Evolutionary conservation across 2,329 filamentous ascomycete species (phyloP).

Genomic region (Aspergillus aculeatinus): DNA sequence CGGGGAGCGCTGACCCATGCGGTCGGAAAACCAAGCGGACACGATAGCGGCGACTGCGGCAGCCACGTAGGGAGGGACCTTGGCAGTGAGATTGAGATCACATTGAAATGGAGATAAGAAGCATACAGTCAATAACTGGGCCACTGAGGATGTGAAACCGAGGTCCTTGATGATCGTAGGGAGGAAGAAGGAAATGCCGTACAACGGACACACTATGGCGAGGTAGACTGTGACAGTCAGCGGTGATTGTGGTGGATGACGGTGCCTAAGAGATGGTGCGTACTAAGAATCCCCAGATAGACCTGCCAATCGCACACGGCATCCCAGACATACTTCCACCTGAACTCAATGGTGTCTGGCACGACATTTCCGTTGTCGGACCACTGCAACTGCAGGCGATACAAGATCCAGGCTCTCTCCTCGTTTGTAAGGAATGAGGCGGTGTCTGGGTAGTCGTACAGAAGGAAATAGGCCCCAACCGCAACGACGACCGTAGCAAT

Average conservation of each 20-base stretch:
- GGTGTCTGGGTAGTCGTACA: slow-evolving; percentile 48
- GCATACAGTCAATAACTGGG: slow-evolving; percentile 43
- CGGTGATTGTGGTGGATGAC: too few relatives aligned
- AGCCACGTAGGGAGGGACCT: slow-evolving; percentile 31
- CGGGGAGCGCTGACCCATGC: slow-evolving; percentile 52
- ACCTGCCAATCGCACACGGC: slow-evolving; percentile 46
- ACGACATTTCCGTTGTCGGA: slow-evolving; percentile 25
- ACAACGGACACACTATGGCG: slow-evolving; percentile 44
- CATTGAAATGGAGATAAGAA: slow-evolving; percentile 18
- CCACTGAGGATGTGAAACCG: slow-evolving; percentile 40
- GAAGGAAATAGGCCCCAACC: slow-evolving; percentile 44
- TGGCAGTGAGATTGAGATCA: background rate
- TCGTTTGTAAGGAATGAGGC: slow-evolving; percentile 44
- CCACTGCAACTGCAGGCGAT: slow-evolving; percentile 38
- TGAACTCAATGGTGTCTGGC: slow-evolving; percentile 34
- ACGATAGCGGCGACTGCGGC: slow-evolving; percentile 39
- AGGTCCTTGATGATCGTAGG: slow-evolving; percentile 45
- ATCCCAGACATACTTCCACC: slow-evolving; percentile 40
- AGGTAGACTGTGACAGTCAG: slow-evolving; percentile 36
- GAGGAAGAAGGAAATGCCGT: slow-evolving; percentile 42
- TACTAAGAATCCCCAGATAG: slow-evolving; percentile 40
- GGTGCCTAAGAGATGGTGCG: slow-evolving; percentile 10
- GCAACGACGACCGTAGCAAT: slow-evolving; percentile 47
- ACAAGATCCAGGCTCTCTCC: slow-evolving; percentile 41
- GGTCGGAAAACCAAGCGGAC: slow-evolving; percentile 59